A percentile compares a stretch with the other conserved stretches of the same genome.
Conservation (phyloP, 371 early-diverging fungal species). For the Rhizopus delemar region DNA sequence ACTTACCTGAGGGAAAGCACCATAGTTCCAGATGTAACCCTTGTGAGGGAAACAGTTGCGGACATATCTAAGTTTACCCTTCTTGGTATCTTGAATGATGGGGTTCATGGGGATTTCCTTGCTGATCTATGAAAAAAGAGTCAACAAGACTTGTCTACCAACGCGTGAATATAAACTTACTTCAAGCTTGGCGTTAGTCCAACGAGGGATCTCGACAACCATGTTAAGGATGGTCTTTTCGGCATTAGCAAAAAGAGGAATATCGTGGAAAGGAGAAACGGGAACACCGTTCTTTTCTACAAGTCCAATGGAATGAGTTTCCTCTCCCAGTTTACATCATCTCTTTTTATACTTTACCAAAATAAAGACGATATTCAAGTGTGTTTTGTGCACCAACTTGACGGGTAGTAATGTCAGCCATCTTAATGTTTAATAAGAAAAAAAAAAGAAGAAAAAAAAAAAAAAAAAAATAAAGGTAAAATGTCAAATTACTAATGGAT, state of each 20-base stretch:
- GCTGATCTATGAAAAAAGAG: constrained; percentile 59
- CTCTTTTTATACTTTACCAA: constrained; percentile 57
- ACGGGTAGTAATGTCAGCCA: constrained; percentile 73
- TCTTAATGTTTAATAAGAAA: constrained; percentile 18
- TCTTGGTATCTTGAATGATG: constrained; percentile 94
- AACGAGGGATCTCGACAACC: constrained; percentile 94
- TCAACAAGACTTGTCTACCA: neutral
- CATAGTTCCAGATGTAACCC: constrained; percentile 98
- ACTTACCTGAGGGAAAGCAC: constrained; percentile 79
- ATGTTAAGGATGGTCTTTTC: constrained; percentile 82
- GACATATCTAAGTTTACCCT: constrained; percentile 90
- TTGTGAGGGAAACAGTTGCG: constrained; percentile 94
- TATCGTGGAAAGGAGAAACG: constrained; percentile 94
- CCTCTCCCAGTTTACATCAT: neutral
- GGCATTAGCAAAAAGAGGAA: constrained; percentile 78
- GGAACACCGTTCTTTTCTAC: constrained; percentile 41
- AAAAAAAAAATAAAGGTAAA: neutral
- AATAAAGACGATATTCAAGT: constrained; percentile 82
- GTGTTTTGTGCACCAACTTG: constrained; percentile 83
- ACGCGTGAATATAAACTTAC: constrained; percentile 36
- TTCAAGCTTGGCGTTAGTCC: constrained; percentile 96
- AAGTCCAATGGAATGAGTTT: neutral
- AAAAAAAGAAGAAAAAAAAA: constrained; percentile 1
- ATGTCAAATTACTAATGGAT: constrained; percentile 1
- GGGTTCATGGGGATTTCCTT: constrained; percentile 87